Evolutionary conservation across 306 rosid species (phyloP).

Genomic region (Aeschynomene evenia): DNA sequence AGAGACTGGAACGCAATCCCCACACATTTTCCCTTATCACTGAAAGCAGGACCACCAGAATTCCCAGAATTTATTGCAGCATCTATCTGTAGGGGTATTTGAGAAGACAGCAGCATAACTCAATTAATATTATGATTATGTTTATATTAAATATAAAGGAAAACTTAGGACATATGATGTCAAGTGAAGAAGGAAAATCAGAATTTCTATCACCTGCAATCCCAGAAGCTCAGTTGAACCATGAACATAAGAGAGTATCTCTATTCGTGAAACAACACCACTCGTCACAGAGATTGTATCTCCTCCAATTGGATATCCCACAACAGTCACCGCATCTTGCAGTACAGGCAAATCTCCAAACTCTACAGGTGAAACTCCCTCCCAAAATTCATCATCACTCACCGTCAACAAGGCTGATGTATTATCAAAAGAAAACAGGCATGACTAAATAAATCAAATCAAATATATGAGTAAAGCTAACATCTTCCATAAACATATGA

Average conservation of each 20-base stretch:
- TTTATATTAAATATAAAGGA: neutral
- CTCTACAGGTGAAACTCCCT: slow-evolving; percentile 73
- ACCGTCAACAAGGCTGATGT: slow-evolving; percentile 74
- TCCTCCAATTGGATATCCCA: slow-evolving; percentile 90
- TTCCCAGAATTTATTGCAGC: slow-evolving; percentile 98
- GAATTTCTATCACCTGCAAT: slow-evolving; percentile 53
- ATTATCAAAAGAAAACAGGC: slow-evolving; percentile 18
- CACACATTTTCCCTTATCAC: slow-evolving; percentile 85
- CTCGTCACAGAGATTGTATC: slow-evolving; percentile 91
- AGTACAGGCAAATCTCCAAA: slow-evolving; percentile 77
- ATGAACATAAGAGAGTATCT: slow-evolving; percentile 82
- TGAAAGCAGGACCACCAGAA: slow-evolving; percentile 99
- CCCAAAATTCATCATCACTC: slow-evolving; percentile 79
- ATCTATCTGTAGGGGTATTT: slow-evolving; percentile 66
- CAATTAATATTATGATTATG: no score
- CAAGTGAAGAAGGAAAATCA: slow-evolving; percentile 7
- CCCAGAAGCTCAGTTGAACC: slow-evolving; percentile 86
- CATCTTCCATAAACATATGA: neutral
- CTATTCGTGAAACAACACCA: slow-evolving; percentile 85
- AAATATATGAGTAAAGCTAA: neutral
- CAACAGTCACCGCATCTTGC: slow-evolving; percentile 87
- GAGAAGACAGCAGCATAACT: slow-evolving; percentile 2
- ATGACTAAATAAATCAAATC: neutral
- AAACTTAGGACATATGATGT: neutral
- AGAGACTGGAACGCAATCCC: slow-evolving; percentile 99